phyloP scores from a whole-genome alignment of 768 basidiomycete species.

The Boletus tomentosulus region DNA sequence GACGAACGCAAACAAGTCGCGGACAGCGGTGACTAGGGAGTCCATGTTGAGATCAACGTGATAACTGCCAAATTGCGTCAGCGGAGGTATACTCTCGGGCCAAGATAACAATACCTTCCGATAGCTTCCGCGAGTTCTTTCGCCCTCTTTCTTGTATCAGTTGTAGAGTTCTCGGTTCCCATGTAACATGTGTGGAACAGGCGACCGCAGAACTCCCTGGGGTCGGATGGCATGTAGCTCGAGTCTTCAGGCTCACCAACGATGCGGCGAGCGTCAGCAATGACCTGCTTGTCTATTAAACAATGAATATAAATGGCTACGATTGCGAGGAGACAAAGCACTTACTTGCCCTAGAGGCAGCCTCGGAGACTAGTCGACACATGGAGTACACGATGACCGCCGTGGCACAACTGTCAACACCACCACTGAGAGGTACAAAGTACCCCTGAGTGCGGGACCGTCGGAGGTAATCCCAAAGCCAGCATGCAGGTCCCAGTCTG shows the following conservation, averaged over 20 bases:
- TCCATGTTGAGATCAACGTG: conserved; percentile 98
- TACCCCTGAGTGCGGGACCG: conserved; percentile 92
- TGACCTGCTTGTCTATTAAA: conserved; percentile 71
- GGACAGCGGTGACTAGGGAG: conserved; percentile 76
- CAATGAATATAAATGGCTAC: not conserved
- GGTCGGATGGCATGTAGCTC: conserved; percentile 78
- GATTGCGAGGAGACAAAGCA: not conserved
- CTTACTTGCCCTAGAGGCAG: conserved; percentile 69
- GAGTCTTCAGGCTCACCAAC: conserved; percentile 80
- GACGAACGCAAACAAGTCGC: conserved; percentile 77
- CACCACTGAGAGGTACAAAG: conserved; percentile 92
- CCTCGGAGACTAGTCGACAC: conserved; percentile 87
- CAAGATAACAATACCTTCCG: conserved; percentile 58
- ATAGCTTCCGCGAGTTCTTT: conserved; percentile 85
- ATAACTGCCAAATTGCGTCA: conserved; percentile 51
- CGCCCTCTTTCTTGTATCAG: conserved; percentile 80
- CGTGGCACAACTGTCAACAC: conserved; percentile 97
- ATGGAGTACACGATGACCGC: conserved; percentile 95
- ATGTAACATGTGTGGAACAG: conserved; percentile 99
- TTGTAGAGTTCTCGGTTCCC: conserved; percentile 95
- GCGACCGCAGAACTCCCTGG: conserved; percentile 77
- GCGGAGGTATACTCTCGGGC: not conserved
- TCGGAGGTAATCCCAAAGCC: conserved; percentile 99
- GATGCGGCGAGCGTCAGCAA: conserved; percentile 86
- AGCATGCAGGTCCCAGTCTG: conserved; percentile 95